Evolutionary conservation across 2,329 filamentous ascomycete species (phyloP), one percentile per base, ranked within the genome.

Genomic region (Phaeosphaeria sp.): DNA sequence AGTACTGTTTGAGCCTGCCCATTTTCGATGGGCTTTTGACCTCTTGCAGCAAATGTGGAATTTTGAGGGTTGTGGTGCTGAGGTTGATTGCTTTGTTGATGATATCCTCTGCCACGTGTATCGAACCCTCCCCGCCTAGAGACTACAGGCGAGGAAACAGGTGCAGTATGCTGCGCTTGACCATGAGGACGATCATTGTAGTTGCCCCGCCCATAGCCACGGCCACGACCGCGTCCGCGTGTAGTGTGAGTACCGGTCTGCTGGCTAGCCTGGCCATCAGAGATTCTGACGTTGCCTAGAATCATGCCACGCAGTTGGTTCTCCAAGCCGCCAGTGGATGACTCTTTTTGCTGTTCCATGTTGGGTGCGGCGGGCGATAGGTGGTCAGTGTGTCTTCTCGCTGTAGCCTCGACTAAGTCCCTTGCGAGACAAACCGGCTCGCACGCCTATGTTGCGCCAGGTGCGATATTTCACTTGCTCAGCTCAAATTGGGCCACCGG

Each of bases 221-320:
- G 64, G 18, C 67, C 71, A 13, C 68, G 60, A 15, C 70, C 69
- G 22, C 63, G 65, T 13, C 21, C 44, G 22, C 66, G 66, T 41
- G 58, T 27, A 23, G 58, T 52, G 21, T 65, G 65, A 20, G n/a
- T 42, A 25, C 62, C 55, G 25, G 25, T 30, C 5, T 30, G 30
- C 54, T 63, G 59, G 57, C 69, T 56, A 57, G 60, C 46, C 41
- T 65, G 63, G 15, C 51, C 50, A 46, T 55, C 46, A n/a, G 62
- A 52, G 7, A 75, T 69, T 22, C 72, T 74, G 49, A 79, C 76
- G 68, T 86, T 85, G 60, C 79, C 82, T 50, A 90, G 78, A 27
- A 88, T 88, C 73, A 90, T 82, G 58, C 78, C 81, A 46, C 86
- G 83, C 41, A 90, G 76, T 52, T 83, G 85, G 50, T 84, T 80